Evolutionary conservation across 2,329 filamentous ascomycete genomes (phyloP).

Genomic region (Diaporthe sp.): DNA sequence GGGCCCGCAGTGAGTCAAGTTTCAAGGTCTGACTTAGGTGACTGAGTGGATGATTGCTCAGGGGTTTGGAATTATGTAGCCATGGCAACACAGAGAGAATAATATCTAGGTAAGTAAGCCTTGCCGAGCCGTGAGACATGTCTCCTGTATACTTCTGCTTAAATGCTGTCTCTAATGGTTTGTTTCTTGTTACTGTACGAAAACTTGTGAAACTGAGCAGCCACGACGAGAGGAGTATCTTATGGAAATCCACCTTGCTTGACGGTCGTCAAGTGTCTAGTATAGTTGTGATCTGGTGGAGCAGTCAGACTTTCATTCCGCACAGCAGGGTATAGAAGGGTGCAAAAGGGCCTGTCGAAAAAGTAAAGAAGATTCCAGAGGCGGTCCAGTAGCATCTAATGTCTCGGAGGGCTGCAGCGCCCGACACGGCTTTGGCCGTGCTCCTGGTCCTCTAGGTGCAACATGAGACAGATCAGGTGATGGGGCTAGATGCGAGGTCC

Average conservation of each 20-base stretch:
- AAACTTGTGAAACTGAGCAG: no score
- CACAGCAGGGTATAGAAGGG: not conserved
- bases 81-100: not conserved
- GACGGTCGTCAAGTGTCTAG: not conserved
- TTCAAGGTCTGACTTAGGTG: not conserved
- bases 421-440: constrained; percentile 18
- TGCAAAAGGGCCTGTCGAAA: not conserved
- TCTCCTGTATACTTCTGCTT: not conserved
- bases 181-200: not conserved
- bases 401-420: constrained; percentile 21
- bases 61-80: not conserved
- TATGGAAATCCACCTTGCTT: not conserved
- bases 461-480: constrained; percentile 24
- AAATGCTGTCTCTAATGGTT: not conserved
- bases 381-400: not conserved
- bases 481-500: constrained; percentile 10
- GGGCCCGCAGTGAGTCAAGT: constrained; percentile 20
- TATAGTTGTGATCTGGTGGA: not conserved
- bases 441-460: not conserved
- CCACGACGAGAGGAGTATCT: not conserved
- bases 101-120: constrained; percentile 1
- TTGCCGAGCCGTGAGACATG: constrained; percentile 20
- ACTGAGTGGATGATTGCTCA: not conserved
- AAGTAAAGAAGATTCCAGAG: constrained; percentile 4
- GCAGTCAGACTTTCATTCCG: not conserved